Evolutionary conservation across 257 asterid species (phyloP), one percentile per base, ranked within the genome.

Genomic region (Solanum virginianum): DNA sequence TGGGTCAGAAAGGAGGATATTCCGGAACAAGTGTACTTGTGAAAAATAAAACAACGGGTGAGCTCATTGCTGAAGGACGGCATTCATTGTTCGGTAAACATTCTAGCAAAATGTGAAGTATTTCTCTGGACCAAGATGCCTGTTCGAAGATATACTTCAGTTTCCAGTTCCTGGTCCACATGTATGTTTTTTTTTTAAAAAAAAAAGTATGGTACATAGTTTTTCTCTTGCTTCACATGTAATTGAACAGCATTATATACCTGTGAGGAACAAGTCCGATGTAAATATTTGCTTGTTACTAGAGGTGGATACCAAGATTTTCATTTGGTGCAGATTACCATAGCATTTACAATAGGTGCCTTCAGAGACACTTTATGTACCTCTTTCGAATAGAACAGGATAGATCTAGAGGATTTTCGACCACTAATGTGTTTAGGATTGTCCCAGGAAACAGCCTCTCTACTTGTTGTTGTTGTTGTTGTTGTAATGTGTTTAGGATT

Each of bases 61-160:
- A 93, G 55, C 90, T 92, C 68, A 91, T 95, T 83, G 98, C 98
- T 77, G 95, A 95, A 87, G 98, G 98, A 71, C 88, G 98, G 49
- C 98, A 95, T 86, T 93, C 98, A 6, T 87, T 95, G 80, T 95
- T 93, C 55, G 92, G 91, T 63, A 91, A 72, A 89, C 93, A 88
- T 88, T 86, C 89, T 72, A 93, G 96, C 92, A 94, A 92, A 89
- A 91, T 95, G 92, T 95, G 11, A 60, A 60, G 12, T 60, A 77
- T 79, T 29, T 79, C 63, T 79, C 16, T 17, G 7, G 18, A 53
- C 66, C 83, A 26, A 79, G 82, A 53, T 79, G 51, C 83, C 29
- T 53, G 66, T 16, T 26, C 16, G 82, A 79, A 53, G 66, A 79
- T 53, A 65, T 18, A 60, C 29, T 79, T 10, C 49, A 53, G 49